Evolutionary conservation across 139 green algal genomes (phyloP).

Genomic region (Chlorella sp.): DNA sequence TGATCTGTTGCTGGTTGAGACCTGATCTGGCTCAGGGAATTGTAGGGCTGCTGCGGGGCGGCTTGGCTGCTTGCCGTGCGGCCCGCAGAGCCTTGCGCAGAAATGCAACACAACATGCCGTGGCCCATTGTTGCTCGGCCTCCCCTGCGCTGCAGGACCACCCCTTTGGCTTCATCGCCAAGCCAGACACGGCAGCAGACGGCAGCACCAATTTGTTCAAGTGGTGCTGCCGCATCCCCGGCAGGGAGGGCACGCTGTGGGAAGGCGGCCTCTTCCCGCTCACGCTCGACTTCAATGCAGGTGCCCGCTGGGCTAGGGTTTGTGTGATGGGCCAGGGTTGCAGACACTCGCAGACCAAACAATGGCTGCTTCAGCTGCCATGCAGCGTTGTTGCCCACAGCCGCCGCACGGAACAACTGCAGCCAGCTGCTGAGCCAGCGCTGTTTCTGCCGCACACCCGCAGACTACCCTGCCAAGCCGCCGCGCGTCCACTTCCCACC

Average conservation of each 20-base stretch:
- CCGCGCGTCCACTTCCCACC: slow-evolving; percentile 41
- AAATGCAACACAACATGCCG: neutral
- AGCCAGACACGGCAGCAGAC: slow-evolving; percentile 43
- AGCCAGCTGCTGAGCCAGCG: neutral
- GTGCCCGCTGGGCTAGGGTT: neutral
- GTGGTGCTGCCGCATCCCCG: slow-evolving; percentile 71
- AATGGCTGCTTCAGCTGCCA: neutral
- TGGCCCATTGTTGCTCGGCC: neutral
- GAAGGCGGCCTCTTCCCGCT: slow-evolving; percentile 70
- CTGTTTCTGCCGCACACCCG: neutral
- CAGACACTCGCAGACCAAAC: neutral
- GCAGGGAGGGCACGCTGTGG: slow-evolving; percentile 70
- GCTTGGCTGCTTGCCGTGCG: neutral
- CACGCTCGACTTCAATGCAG: slow-evolving; percentile 35
- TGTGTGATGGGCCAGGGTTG: too few species aligned
- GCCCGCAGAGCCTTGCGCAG: neutral
- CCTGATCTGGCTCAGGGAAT: too few species aligned
- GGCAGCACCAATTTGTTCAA: slow-evolving; percentile 52
- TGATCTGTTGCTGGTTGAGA: neutral
- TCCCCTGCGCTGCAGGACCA: slow-evolving; percentile 46
- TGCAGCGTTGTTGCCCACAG: neutral
- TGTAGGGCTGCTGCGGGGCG: neutral
- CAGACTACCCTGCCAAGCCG: slow-evolving; percentile 70
- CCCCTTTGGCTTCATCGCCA: slow-evolving; percentile 70
- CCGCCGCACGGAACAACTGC: too few species aligned